Base-by-base conservation (phyloP, 306 rosid genomes). In the Prunus mira region DNA sequence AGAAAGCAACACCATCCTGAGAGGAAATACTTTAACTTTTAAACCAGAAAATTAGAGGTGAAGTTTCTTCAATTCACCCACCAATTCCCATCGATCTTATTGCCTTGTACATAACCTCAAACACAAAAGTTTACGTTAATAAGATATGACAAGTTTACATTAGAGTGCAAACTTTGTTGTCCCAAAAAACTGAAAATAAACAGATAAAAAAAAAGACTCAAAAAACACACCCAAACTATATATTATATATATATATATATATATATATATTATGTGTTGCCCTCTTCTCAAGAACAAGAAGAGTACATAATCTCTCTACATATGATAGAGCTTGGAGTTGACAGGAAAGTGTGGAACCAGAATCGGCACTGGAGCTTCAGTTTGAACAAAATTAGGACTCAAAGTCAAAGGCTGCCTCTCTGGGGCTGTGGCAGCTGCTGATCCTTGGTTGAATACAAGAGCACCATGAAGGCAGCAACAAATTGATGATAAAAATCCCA, bases 401-500 rank as follows among this genome's bases (percentile, higher is more conserved):
- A 17, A 9, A 15, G 7, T 27, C n/a, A n/a, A 41, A 61, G 66
- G 66, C 66, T 61, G 66, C n/a, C 41, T 27, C 38, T 12, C 62
- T 20, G 25, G 9, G 18, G 5, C 34, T 61, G 41, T 5, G 14
- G 20, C 22, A 11, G 3, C 45, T 15, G 46, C 45, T 28, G 67
- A 12, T 46, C 30, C 64, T 17, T 75, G 65, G 32, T 3, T 51
- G 30, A 32, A 75, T n/a, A 52, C 79, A 22, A 9, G 65, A 52
- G 25, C 3, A 52, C 32, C 12, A 65, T 34, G 51, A 30, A 75
- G 32, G 65, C 72, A 75, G 65, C 79, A 75, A 24, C 72, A 65
- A n/a, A 75, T 15, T 43, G 38, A 34, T 22, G 72, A n/a, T 10
- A 75, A 65, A 68, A 75, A 20, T 11, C 72, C 71, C 65, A 75